These are phyloP conservation scores for Hypoxylon rickii DNA, from an alignment of 495 filamentous ascomycete genomes.

Conservation along the genomic window DNA sequence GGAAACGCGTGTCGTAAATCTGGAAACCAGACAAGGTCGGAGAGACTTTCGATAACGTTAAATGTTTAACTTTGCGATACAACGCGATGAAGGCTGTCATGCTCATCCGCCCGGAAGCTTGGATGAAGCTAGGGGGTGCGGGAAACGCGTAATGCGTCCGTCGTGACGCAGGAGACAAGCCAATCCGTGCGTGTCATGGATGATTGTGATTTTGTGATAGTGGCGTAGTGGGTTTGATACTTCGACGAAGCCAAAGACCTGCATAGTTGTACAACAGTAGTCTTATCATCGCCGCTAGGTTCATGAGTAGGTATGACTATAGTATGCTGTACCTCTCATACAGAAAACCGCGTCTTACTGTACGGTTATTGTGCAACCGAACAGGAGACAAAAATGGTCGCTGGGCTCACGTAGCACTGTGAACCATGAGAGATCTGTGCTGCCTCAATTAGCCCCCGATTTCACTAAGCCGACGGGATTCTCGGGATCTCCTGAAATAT, in stretches of 20 bases:
- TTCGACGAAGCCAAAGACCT: too few relatives aligned
- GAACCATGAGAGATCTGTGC: slow-evolving; percentile 22
- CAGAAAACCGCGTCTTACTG: slow-evolving; percentile 24
- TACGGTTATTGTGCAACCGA: slow-evolving; percentile 8
- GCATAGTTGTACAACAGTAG: too few relatives aligned
- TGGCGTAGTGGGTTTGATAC: too few relatives aligned
- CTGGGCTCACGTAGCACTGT: slow-evolving; percentile 22
- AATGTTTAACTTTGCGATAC: slow-evolving; percentile 3
- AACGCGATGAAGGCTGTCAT: neutral
- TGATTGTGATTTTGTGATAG: too few relatives aligned
- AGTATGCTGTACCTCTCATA: too few relatives aligned
- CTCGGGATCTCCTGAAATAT: slow-evolving; percentile 15
- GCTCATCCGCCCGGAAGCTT: slow-evolving; percentile 4
- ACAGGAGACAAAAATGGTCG: slow-evolving; percentile 10
- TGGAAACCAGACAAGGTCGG: too few relatives aligned
- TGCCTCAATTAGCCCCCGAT: slow-evolving; percentile 12
- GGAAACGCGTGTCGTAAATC: slow-evolving; percentile 6
- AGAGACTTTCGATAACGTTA: slow-evolving; percentile 4
- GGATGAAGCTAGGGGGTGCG: slow-evolving; percentile 16
- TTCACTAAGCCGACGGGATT: slow-evolving; percentile 16
- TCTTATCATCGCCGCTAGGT: too few relatives aligned
- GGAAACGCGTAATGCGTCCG: slow-evolving; percentile 15
- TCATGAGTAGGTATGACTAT: too few relatives aligned
- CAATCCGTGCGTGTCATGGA: neutral
- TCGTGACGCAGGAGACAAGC: slow-evolving; percentile 3